Base-by-base conservation (phyloP, 2,329 filamentous ascomycete genomes). In the Clonostachys rosea region DNA sequence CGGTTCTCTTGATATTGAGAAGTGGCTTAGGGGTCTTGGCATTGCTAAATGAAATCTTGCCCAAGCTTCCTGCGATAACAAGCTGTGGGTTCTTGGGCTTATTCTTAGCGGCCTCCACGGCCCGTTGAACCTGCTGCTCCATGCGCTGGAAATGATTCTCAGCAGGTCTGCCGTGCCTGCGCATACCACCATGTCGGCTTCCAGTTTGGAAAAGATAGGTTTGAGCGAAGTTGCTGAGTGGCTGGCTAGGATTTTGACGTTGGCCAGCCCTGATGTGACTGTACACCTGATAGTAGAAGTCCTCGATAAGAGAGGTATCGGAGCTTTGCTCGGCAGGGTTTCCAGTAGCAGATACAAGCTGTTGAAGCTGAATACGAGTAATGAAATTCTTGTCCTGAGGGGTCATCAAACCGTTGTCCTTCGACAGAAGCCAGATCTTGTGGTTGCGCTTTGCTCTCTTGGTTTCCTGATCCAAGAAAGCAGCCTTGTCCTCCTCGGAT, bases 371-470 rank as follows among this genome's bases (percentile, higher is more conserved):
- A 54, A 99, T 99, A 16, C 94, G 85, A 6, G 94, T 97, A 55
- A 99, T 96, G 68, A 97, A 99, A 64, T 96, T 99, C 76, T 99
- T 99, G 69, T 99, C 94, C 62, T 97, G 92, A 1, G 94, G 94
- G 5, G 94, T 99, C 94, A 99, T 99, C 51, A 99, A 71, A 20
- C 94, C 94, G 60, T 99, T 99, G 59, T 95, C 91, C 69, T 90
- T 91, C 20, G 90, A 95, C 46, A 96, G 73, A 40, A 95, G 75
- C 70, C 91, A 92, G 52, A 99, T 97, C 74, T 99, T 99, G 72
- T 97, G 92, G 62, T 99, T 97, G 40, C 94, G 83, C 75, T 99
- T 99, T 6, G 94, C 91, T 44, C 94, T 84, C 68, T 91, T 94
- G 1, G 91, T 91, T 66, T 99, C 94, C 64, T 96, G 91, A 53